Evolutionary conservation across 129 eudicot genomes (phyloP), one percentile per base, ranked within the genome.

Genomic region (Ambrosia artemisiifolia): DNA sequence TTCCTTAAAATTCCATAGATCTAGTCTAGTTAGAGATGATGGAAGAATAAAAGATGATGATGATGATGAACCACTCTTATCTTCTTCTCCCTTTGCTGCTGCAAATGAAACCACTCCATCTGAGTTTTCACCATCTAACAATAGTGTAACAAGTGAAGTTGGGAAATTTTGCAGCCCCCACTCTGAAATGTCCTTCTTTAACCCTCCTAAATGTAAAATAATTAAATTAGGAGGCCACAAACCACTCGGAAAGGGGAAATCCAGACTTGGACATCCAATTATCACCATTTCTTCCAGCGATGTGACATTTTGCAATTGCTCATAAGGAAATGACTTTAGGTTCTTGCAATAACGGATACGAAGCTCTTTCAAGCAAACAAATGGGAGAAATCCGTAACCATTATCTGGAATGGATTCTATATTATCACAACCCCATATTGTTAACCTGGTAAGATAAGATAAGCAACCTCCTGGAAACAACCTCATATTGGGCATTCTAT

Each of bases 401-500:
- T 57, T 16, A 0, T 19, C 51, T 46, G 79, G 79, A 66, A 76
- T 76, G 61, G 74, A 76, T 76, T 76, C 75, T 54, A 75, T 20
- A 32, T 66, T 75, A 43, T 75, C 67, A 67, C 79, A 75, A 32
- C 40, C 10, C 1, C 4, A 14, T 3, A 75, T 32, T 4, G 1
- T 12, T 65, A 66, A 67, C 0, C 0, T 2, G 32, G 73, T 75
- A 48, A 75, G 79, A 55, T 66, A 46, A 66, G 32, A n/a, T 16
- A 65, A 75, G 57, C 73, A 66, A 11, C 74, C 67, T 75, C 16
- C 38, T 0, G 67, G 65, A 12, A 75, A 75, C 46, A 16, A 75
- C n/a, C 28, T 43, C 35, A 66, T 20, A 9, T 65, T 65, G 1
- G 18, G 47, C 10, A 65, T 14, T 11, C 3, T 16, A 5, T 0